A percentile compares a stretch with the other conserved stretches of the same genome.
Conservation (phyloP, 2,329 filamentous ascomycete species). For the Pseudogymnoascus sp. region DNA sequence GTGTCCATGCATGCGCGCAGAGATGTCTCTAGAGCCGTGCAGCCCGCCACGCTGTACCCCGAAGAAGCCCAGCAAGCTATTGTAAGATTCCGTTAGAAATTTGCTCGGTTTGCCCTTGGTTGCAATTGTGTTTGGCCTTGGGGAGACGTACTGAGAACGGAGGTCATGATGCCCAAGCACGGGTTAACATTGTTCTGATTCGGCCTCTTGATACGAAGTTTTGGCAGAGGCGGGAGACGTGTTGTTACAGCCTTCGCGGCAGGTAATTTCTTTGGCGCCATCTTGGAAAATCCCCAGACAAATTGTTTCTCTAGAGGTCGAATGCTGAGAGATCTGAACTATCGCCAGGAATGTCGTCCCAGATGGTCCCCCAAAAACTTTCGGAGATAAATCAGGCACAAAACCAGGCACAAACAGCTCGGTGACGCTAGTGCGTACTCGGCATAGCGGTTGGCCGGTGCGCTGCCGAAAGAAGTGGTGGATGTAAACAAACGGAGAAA, state of each 20-base stretch:
- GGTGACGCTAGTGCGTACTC: constrained; percentile 14
- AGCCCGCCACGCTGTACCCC: constrained; percentile 57
- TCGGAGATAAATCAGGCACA: constrained; percentile 6
- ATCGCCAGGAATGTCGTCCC: not conserved
- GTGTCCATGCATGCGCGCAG: constrained; percentile 73
- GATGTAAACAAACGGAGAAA: constrained; percentile 8
- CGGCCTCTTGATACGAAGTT: constrained; percentile 58
- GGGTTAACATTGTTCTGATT: constrained; percentile 56
- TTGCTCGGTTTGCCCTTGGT: not conserved
- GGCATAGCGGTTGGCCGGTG: constrained; percentile 9
- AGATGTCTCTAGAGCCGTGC: constrained; percentile 51
- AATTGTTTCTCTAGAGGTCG: not conserved
- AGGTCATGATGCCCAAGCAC: constrained; percentile 59
- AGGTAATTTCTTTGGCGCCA: constrained; percentile 29
- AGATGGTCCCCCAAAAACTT: constrained; percentile 16
- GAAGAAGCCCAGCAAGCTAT: constrained; percentile 79
- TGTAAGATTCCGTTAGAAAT: constrained; percentile 7
- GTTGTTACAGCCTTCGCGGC: constrained; percentile 26
- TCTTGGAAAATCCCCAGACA: constrained; percentile 13
- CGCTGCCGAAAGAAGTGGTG: constrained; percentile 2
- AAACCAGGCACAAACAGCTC: not conserved
- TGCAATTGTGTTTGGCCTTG: constrained; percentile 11
- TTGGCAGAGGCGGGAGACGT: constrained; percentile 49
- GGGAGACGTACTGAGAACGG: constrained; percentile 51
- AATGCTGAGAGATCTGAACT: not conserved